Evolutionary conservation across 306 rosid genomes (phyloP), one percentile per base, ranked within the genome.

Genomic region (Castanea sativa): DNA sequence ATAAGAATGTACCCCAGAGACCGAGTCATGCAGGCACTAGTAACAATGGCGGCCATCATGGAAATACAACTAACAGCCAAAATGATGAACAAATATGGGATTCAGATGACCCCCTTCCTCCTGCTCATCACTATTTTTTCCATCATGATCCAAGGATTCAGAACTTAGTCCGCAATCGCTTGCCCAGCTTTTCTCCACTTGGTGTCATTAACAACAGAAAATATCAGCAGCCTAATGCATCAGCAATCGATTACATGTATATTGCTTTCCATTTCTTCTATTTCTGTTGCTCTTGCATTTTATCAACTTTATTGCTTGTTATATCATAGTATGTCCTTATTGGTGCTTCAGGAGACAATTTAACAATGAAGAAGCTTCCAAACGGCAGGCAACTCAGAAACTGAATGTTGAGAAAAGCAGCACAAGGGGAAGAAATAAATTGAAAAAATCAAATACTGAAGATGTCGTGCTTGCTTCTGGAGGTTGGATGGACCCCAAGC

Each of bases 291-390:
- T 27, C 30, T 27, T 27, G 55, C 13, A 73, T 20, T 74, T 73
- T 55, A n/a, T 72, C 21, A 49, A 63, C 60, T 73, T 77, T 69
- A 25, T 61, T 9, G 18, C 60, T 16, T 69, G 69, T 67, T 60
- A 18, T 53, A 33, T 64, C 49, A 9, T 67, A 63, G 58, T 53
- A 20, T 78, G 38, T 52, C 25, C 69, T 63, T 29, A 6, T 55
- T 84, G 78, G 75, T 53, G 33, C 71, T 81, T 82, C 93, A 94
- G 99, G 92, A 90, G 93, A 55, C 99, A 94, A 80, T 94, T 94
- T 80, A 65, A 81, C 78, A 90, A 76, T 73, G 89, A 83, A 35
- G 92, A 85, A 77, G 63, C 91, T 78, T 88, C 94, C 52, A 86
- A 78, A 63, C 78, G 38, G 25, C 80, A 53, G 76, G 87, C 80